Conservation (phyloP, 2,329 filamentous ascomycete genomes). For the Fusarium denticulatum region DNA sequence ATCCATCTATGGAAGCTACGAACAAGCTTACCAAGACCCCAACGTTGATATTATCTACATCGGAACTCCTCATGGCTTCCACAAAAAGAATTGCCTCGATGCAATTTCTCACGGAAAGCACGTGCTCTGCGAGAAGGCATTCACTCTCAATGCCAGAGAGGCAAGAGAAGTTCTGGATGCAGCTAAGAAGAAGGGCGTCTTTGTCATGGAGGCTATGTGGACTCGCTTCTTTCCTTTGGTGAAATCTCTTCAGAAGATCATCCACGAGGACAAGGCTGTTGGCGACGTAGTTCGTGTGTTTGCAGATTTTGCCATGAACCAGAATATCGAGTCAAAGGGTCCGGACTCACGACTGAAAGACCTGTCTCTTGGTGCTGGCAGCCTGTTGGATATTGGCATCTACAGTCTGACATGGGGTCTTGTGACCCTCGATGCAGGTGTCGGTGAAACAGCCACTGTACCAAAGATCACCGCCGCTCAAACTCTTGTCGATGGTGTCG, state of each 20-base stretch:
- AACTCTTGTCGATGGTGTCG: constrained; percentile 48
- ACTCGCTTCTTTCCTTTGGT: constrained; percentile 55
- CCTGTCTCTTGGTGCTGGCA: constrained; percentile 53
- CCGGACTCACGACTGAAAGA: constrained; percentile 49
- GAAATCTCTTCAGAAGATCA: constrained; percentile 45
- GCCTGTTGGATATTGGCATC: constrained; percentile 56
- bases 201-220: constrained; percentile 59
- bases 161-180: constrained; percentile 52
- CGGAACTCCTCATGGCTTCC: constrained; percentile 57
- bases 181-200: constrained; percentile 53
- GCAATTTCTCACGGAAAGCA: constrained; percentile 56
- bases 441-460: constrained; percentile 39
- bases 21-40: constrained; percentile 52
- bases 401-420: constrained; percentile 55
- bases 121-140: constrained; percentile 58
- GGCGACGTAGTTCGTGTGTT: constrained; percentile 52
- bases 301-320: constrained; percentile 53
- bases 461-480: constrained; percentile 52
- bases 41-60: constrained; percentile 58
- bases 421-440: constrained; percentile 46
- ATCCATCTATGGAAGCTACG: constrained; percentile 52
- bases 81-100: constrained; percentile 55
- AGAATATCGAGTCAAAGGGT: constrained; percentile 47
- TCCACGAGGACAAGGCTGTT: constrained; percentile 53
- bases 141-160: constrained; percentile 53